Base-by-base conservation (phyloP, 139 green algal species). In the Ulvella scutata region DNA sequence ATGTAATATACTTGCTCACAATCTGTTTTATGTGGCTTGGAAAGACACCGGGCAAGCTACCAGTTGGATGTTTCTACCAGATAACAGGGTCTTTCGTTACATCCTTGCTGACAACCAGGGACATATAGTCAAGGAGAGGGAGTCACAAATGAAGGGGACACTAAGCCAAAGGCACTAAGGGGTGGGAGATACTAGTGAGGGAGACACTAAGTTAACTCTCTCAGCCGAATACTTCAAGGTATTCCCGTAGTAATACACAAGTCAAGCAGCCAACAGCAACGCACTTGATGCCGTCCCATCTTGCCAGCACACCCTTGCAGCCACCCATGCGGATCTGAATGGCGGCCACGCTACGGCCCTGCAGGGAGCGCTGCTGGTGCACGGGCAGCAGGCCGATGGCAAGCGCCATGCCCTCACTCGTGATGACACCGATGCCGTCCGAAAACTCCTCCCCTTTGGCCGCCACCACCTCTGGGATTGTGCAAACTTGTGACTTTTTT, bases 341-440 rank as follows among this genome's bases (percentile, higher is more conserved):
- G 21, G 74, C 78, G 21, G 74, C 29, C 44, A 26, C n/a, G n/a
- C 29, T 23, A 4, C 4, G 7, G 7, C 44, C 44, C 44, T 23
- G 4, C 44, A 62, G 44, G 7, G 4, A 4, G n/a, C 44, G 7
- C 44, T 26, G 44, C 44, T 36, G 29, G 9, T 26, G 44, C 44
- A 74, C 76, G 13, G 77, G 72, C 72, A 80, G 4, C 29, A 10
- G n/a, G 1, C n/a, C 59, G 37, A 76, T 23, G 10, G 83, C 73
- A 33, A 72, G 33, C 2, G 39, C 44, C 35, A 76, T 38, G 23
- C 81, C 75, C 43, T 77, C 44, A 0, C 40, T 75, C 4, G 80
- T 82, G 51, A 88, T 84, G n/a, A 43, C 33, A 2, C 84, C 82
- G 23, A 86, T 72, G 39, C 84, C 84, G 72, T 88, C 84, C 34